phyloP scores from a whole-genome alignment of 2,329 filamentous ascomycete species.

The Beauveria sp. region DNA sequence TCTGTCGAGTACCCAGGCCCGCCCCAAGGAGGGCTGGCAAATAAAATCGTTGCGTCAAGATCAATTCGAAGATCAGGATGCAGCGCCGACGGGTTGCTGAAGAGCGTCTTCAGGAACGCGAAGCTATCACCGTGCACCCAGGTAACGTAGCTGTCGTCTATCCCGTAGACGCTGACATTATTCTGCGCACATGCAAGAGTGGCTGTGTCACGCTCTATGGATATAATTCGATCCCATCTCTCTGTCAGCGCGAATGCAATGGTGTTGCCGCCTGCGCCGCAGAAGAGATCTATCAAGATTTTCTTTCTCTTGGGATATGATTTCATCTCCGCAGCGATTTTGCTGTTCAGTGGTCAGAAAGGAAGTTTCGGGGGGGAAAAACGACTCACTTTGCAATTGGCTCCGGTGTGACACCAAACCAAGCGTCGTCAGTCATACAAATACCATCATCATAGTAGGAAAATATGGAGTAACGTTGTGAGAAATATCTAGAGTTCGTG shows the following conservation, averaged over 20 bases:
- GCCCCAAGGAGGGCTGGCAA: constrained; percentile 55
- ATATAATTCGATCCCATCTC: constrained; percentile 77
- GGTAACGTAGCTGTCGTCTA: constrained; percentile 61
- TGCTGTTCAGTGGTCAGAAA: constrained; percentile 36
- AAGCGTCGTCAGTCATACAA: constrained; percentile 85
- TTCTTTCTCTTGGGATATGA: constrained; percentile 47
- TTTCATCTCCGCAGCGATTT: constrained; percentile 67
- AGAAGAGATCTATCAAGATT: constrained; percentile 80
- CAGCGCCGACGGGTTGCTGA: constrained; percentile 28
- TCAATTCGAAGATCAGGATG: constrained; percentile 34
- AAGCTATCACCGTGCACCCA: constrained; percentile 90
- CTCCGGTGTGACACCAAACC: constrained; percentile 96
- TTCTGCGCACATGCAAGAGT: constrained; percentile 86
- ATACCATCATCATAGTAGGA: constrained; percentile 80
- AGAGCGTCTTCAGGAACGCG: constrained; percentile 50
- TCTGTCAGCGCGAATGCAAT: constrained; percentile 85
- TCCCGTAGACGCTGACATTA: constrained; percentile 78
- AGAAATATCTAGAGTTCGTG: constrained; percentile 65
- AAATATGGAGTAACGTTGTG: constrained; percentile 82
- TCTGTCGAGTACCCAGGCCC: constrained; percentile 48
- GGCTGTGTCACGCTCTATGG: constrained; percentile 74
- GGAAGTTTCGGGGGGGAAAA: not conserved
- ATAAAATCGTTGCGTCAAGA: constrained; percentile 36
- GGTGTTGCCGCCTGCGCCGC: constrained; percentile 84
- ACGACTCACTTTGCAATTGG: constrained; percentile 67